Evolutionary conservation across 2,329 filamentous ascomycete species (phyloP).

Genomic region (Lachnellula arida): DNA sequence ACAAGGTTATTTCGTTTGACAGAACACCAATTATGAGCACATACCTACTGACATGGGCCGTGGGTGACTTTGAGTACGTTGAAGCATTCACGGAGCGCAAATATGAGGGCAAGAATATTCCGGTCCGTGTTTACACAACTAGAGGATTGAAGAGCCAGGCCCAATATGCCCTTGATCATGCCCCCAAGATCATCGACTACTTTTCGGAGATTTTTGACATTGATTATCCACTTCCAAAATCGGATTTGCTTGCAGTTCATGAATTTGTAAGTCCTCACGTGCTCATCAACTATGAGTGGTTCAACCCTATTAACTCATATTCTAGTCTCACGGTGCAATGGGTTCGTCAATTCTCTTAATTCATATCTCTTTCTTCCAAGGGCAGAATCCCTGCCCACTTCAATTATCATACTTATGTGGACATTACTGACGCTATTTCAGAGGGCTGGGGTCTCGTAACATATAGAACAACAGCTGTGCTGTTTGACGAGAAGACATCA

Average conservation of each 20-base stretch:
- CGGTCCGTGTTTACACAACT: slow-evolving; percentile 93
- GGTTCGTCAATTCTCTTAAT: slow-evolving; percentile 1
- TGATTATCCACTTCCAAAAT: slow-evolving; percentile 89
- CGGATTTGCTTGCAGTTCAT: slow-evolving; percentile 84
- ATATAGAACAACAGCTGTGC: slow-evolving; percentile 87
- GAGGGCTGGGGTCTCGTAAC: slow-evolving; percentile 91
- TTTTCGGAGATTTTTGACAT: slow-evolving; percentile 94
- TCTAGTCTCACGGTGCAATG: slow-evolving; percentile 66
- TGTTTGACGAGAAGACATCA: slow-evolving; percentile 92
- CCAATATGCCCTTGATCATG: slow-evolving; percentile 82
- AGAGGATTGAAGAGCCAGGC: slow-evolving; percentile 92
- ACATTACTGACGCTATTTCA: slow-evolving; percentile 12
- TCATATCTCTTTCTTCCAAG: not conserved
- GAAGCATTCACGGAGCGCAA: slow-evolving; percentile 85
- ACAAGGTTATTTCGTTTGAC: slow-evolving; percentile 74
- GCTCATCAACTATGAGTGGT: not conserved
- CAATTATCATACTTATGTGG: not conserved
- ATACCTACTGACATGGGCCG: slow-evolving; percentile 85
- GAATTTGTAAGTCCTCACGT: slow-evolving; percentile 63
- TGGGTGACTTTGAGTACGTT: slow-evolving; percentile 95
- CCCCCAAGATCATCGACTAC: slow-evolving; percentile 89
- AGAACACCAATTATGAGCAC: slow-evolving; percentile 88
- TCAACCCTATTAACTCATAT: slow-evolving; percentile 16
- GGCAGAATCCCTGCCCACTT: not conserved
- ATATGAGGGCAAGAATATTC: slow-evolving; percentile 87